These are phyloP conservation scores for Artemisia argyi DNA, from an alignment of 129 eudicot species.

Conservation along the genomic window DNA sequence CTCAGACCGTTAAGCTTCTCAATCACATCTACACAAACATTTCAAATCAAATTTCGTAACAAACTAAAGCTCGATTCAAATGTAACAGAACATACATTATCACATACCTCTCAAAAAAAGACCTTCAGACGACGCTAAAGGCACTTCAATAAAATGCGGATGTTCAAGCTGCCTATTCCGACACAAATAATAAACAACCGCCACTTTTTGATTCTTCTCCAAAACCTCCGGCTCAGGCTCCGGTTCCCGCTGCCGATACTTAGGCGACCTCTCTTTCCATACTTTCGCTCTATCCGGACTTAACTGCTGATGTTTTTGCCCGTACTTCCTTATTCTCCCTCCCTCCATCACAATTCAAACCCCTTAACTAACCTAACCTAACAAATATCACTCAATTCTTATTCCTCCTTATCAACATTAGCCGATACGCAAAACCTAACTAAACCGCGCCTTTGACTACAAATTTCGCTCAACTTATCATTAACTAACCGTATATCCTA, in stretches of 20 bases:
- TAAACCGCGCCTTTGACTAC: not conserved
- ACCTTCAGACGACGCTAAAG: slow-evolving; percentile 80
- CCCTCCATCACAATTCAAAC: slow-evolving; percentile 55
- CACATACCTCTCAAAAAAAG: slow-evolving; percentile 81
- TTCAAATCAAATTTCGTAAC: not conserved
- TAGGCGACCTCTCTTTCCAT: slow-evolving; percentile 92
- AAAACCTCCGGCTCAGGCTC: slow-evolving; percentile 33
- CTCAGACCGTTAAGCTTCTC: slow-evolving; percentile 80
- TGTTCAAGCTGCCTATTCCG: slow-evolving; percentile 92
- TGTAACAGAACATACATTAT: slow-evolving; percentile 7
- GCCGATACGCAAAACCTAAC: not conserved
- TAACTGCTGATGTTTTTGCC: slow-evolving; percentile 60
- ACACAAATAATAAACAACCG: slow-evolving; percentile 85
- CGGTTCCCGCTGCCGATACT: slow-evolving; percentile 48
- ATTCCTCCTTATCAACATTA: too few species aligned
- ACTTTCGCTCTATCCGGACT: slow-evolving; percentile 96
- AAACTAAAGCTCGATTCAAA: slow-evolving; percentile 35
- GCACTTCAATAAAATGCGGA: slow-evolving; percentile 94
- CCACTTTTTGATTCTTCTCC: slow-evolving; percentile 50
- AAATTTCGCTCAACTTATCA: too few species aligned
- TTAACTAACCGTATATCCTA: too few species aligned
- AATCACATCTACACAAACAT: slow-evolving; percentile 67
- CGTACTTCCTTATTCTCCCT: slow-evolving; percentile 65
- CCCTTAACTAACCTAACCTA: slow-evolving; percentile 31
- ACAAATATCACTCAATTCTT: too few species aligned